Evolutionary conservation across 2,329 filamentous ascomycete species (phyloP), one percentile per base, ranked within the genome.

Genomic region (Aureobasidium sp.): DNA sequence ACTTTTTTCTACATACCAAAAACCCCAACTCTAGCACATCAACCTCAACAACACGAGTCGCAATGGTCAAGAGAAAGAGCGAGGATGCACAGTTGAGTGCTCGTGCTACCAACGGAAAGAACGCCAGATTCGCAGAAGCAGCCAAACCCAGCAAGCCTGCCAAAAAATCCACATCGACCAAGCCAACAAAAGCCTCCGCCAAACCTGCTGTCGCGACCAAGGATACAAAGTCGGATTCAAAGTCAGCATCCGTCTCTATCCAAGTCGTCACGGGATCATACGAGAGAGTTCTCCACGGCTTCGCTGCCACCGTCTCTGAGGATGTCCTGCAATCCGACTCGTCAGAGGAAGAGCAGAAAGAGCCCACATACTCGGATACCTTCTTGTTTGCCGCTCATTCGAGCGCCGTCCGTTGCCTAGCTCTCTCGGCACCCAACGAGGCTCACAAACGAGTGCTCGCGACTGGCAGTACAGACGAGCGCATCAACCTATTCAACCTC

Each of bases 311-410:
- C 1, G 78, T 96, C 58, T 79, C 82, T 27, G 71, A 70, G 66
- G 71, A 65, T 53, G 64, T 61, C 44, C 68, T 54, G 61, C 64
- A 59, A 66, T 68, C 35, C 56, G 67, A 35, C 66, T 71, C 58
- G 62, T 35, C 42, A 48, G 57, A 60, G 15, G 22, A 37, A 44
- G 35, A 52, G 27, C 33, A 52, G 64, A 68, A 64, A 61, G 68
- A 70, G 19, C 79, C 86, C 60, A 81, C 86, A 57, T 97, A 97
- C 71, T 84, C 90, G 67, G 93, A 97, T 74, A 93, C 90, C 0
- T 99, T 99, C 74, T 83, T 99, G 62, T 97, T 99, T 82, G 90
- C 92, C 71, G 92, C 94, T 15, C 94, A 99, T 76, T 82, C 85
- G 62, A 95, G 92, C 14, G 88, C 94, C 5, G 90, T 99, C 72